Base-by-base conservation (phyloP, 208 protist genomes). In the Spongospora subterranea region DNA sequence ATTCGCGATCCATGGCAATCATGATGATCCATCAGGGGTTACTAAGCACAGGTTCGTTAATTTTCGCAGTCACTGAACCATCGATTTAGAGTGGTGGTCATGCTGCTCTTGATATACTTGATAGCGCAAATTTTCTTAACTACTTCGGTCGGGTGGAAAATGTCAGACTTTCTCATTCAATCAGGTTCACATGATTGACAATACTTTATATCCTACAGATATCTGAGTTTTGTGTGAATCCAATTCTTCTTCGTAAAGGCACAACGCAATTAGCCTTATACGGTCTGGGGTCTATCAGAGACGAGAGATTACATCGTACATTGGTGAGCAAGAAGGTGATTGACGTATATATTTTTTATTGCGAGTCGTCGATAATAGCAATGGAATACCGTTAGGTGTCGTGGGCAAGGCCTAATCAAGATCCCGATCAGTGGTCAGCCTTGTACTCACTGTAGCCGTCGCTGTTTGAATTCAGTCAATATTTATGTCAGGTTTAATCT, bases 1-100 rank as follows among this genome's bases (percentile, higher is more conserved):
- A 40, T 99, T 99, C 95, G 95, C 95, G 6, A 99, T 99, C 90
- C 98, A 99, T 94, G 98, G 98, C 76, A 99, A 99, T 93, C 98
- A 99, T 94, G 98, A 99, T 92, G 98, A 99, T 92, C 98, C 98
- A 11, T 95, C 97, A 50, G 98, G 98, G 0, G 98, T 97, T n/a
- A 82, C 95, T 60, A 60, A 29, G 6, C 24, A 6, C 50, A 60
- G 24, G 24, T 24, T 24, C 6, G 95, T 90, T 45, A 39, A 17
- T 91, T 46, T 60, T 54, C 88, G 76, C 6, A 38, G 29, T 91
- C 39, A 92, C n/a, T n/a, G n/a, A n/a, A n/a, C n/a, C 35, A n/a
- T 88, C 24, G 32, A 20, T 46, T 20, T 90, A 54, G 38, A 6
- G 38, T 24, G 93, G 91, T 1, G 89, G 90, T 0, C 91, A 90